Evolutionary conservation across 2,329 filamentous ascomycete genomes (phyloP), one percentile per base, ranked within the genome.

Genomic region (Colletotrichum sp.): DNA sequence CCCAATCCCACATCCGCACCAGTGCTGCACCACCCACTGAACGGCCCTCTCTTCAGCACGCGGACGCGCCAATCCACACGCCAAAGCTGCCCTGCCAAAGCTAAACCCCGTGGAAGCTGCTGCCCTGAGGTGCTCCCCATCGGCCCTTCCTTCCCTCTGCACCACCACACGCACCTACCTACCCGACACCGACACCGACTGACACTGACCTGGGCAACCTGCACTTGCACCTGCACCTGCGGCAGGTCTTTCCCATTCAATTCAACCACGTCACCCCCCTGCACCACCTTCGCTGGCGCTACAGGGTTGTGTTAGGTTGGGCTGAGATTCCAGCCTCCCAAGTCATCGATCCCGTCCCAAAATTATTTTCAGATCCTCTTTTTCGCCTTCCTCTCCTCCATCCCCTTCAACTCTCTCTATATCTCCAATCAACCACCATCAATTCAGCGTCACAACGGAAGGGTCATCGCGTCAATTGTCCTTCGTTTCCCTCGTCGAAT

Each of bases 261-360:
- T 60, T 71, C 73, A 38, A 76, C 64, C 73, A 76, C 73, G 70
- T 76, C 73, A 76, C 70, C 64, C 69, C 73, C 73, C 73, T 73
- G 65, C 64, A 21, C 30, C 64, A 21, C 30, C 13, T 24, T 28
- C n/a, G 18, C 24, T 66, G 18, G 56, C 38, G 61, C 61, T 68
- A 65, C 74, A 76, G 71, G 74, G 70, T 75, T 76, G 74, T 76
- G 34, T 66, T 62, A 32, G 66, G 74, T 76, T 70, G 74, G 74
- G 71, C 74, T 75, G 56, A 70, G 66, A 70, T 58, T 69, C 74
- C 71, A 76, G 74, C 74, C 74, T 75, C 74, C 74, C 66, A 70
- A 70, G 58, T 74, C 71, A 65, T 75, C 71, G 56, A 48, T 73
- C 72, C 73, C 64, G 55, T 75, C 74, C 74, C 71, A 75, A 76